phyloP scores from a whole-genome alignment of 768 basidiomycete species.

The Lepiota subincarnata region DNA sequence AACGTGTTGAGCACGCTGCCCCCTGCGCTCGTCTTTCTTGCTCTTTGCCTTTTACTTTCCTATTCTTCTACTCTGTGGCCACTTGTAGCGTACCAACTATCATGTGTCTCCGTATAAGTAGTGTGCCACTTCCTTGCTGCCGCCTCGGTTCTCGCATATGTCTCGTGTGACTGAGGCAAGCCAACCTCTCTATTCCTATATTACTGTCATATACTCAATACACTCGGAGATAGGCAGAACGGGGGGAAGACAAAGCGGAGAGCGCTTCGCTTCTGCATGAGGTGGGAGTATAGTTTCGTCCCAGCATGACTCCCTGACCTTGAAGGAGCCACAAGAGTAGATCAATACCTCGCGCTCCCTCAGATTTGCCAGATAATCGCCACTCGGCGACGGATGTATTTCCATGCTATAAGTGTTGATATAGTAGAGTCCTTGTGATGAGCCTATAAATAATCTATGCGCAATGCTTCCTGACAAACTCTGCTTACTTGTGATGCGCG shows the following conservation, averaged over 20 bases:
- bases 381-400: constrained; percentile 86
- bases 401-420: constrained; percentile 91
- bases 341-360: constrained; percentile 63
- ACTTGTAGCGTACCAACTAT: no score
- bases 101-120: no score
- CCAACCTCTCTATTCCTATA: no score
- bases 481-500: constrained; percentile 58
- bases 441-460: neutral
- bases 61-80: no score
- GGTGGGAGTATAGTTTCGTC: constrained; percentile 31
- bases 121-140: no score
- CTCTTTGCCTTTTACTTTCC: no score
- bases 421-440: constrained; percentile 64
- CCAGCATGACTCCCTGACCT: constrained; percentile 41
- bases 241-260: constrained; percentile 72
- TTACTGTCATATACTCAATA: no score
- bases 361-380: constrained; percentile 67
- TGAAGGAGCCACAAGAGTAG: constrained; percentile 91
- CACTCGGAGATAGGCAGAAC: constrained; percentile 28
- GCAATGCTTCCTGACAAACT: no score
- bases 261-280: constrained; percentile 57
- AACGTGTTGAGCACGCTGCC: no score
- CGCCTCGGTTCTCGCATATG: no score
- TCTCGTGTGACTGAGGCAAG: no score
- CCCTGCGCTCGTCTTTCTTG: no score